These are phyloP conservation scores for Diaporthe helianthi DNA, from an alignment of 2,329 filamentous ascomycete species.

Conservation along the genomic window DNA sequence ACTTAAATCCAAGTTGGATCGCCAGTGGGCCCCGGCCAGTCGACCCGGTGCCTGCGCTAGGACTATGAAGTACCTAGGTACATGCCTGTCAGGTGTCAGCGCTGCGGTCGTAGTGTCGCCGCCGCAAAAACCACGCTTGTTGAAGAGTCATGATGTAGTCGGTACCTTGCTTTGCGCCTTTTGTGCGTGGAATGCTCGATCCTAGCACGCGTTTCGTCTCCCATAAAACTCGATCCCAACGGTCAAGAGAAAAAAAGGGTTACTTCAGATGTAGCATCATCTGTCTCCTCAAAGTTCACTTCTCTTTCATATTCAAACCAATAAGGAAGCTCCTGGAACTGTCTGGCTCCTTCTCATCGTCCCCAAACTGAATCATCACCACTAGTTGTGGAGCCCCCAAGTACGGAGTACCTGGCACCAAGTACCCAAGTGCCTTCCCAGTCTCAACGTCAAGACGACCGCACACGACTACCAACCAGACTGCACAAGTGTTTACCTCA, in stretches of 20 bases:
- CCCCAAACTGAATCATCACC: not conserved
- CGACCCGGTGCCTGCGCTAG: constrained; percentile 12
- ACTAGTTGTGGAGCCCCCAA: constrained; percentile 4
- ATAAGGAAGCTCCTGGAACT: constrained; percentile 7
- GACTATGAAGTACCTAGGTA: too few relatives aligned
- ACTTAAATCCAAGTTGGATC: constrained; percentile 17
- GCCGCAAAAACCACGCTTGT: constrained; percentile 34
- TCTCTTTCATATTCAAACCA: not conserved
- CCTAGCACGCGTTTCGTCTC: constrained; percentile 7
- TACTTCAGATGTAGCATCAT: not conserved
- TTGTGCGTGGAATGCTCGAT: constrained; percentile 32
- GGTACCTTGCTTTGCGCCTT: constrained; percentile 28
- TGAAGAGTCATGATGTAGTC: constrained; percentile 12
- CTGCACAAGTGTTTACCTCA: not conserved
- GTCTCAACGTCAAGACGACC: not conserved
- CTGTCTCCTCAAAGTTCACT: not conserved
- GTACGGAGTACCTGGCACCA: not conserved
- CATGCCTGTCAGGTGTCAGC: constrained; percentile 22
- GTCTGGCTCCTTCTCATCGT: not conserved
- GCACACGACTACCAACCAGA: not conserved
- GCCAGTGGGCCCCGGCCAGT: not conserved
- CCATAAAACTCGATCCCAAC: constrained; percentile 10
- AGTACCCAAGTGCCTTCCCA: not conserved
- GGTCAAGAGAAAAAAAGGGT: not conserved
- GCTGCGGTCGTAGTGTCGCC: not conserved